Evolutionary conservation across 768 basidiomycete species (phyloP).

Genomic region (Lactarius sanguifluus): DNA sequence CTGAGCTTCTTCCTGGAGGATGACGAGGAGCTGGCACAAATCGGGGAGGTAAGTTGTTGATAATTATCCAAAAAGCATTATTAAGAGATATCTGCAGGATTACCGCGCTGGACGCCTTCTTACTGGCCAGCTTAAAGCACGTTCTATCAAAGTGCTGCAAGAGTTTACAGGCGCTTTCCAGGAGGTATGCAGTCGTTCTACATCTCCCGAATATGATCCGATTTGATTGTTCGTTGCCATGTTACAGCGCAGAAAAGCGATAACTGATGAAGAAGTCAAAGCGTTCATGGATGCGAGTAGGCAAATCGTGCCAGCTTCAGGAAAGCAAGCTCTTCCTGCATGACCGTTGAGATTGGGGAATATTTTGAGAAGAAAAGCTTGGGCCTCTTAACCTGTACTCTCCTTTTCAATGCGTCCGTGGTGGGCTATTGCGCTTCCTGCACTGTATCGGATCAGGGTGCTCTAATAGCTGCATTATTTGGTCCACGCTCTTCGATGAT

Average conservation of each 20-base stretch:
- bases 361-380: background rate
- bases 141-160: slow-evolving; percentile 81
- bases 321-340: slow-evolving; percentile 35
- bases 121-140: slow-evolving; percentile 89
- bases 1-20: slow-evolving; percentile 94
- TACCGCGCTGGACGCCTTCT: slow-evolving; percentile 86
- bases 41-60: slow-evolving; percentile 63
- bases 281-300: slow-evolving; percentile 80
- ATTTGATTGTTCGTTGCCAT: slow-evolving; percentile 20
- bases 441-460: background rate
- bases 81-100: slow-evolving; percentile 53
- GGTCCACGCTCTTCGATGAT: background rate
- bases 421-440: too few relatives aligned
- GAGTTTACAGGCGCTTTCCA: slow-evolving; percentile 85
- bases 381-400: background rate
- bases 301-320: slow-evolving; percentile 62
- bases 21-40: slow-evolving; percentile 76
- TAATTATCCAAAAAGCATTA: background rate
- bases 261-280: slow-evolving; percentile 75
- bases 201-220: slow-evolving; percentile 2
- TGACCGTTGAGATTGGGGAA: background rate
- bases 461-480: too few relatives aligned
- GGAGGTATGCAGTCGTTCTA: slow-evolving; percentile 46
- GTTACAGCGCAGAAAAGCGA: slow-evolving; percentile 67
- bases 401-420: background rate